A percentile compares a stretch with the other conserved stretches of the same genome.
Evolutionary conservation across 2,329 filamentous ascomycete genomes (phyloP).

Genomic region (Claviceps africana): DNA sequence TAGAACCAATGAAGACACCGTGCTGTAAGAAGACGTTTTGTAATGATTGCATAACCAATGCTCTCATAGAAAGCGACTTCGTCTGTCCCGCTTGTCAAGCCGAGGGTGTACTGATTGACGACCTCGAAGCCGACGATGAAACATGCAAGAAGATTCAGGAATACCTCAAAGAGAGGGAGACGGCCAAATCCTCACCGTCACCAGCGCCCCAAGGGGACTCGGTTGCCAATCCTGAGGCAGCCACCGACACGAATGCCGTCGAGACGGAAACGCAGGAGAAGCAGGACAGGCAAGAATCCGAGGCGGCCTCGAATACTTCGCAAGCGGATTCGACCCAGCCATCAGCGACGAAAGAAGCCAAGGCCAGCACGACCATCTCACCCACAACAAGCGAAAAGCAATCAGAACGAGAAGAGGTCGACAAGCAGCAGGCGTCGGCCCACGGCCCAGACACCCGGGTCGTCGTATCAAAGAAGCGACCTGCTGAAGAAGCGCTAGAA

Average conservation of each 20-base stretch:
- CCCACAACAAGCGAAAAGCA: slow-evolving; percentile 13
- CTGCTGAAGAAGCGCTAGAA: slow-evolving; percentile 57
- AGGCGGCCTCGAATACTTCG: background rate
- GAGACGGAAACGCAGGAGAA: slow-evolving; percentile 25
- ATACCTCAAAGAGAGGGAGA: slow-evolving; percentile 48
- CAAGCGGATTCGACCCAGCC: slow-evolving; percentile 21
- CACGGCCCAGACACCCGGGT: slow-evolving; percentile 18
- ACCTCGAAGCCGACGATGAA: slow-evolving; percentile 72
- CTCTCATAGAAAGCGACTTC: slow-evolving; percentile 96
- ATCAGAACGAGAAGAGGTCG: slow-evolving; percentile 18
- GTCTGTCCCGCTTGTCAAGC: slow-evolving; percentile 84
- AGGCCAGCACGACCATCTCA: slow-evolving; percentile 15
- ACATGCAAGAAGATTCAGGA: slow-evolving; percentile 63
- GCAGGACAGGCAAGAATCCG: slow-evolving; percentile 12
- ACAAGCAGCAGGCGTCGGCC: slow-evolving; percentile 19
- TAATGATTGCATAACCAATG: slow-evolving; percentile 98
- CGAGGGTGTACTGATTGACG: slow-evolving; percentile 85
- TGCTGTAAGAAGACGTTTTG: slow-evolving; percentile 98
- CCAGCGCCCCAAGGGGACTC: slow-evolving; percentile 22
- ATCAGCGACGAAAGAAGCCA: slow-evolving; percentile 12
- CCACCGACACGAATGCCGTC: slow-evolving; percentile 16
- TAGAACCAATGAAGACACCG: slow-evolving; percentile 97
- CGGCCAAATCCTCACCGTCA: slow-evolving; percentile 27
- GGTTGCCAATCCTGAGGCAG: slow-evolving; percentile 24
- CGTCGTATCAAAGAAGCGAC: slow-evolving; percentile 56